These are phyloP conservation scores for Grifola frondosa DNA, from an alignment of 1,284 basidiomycete genomes.

Conservation along the genomic window DNA sequence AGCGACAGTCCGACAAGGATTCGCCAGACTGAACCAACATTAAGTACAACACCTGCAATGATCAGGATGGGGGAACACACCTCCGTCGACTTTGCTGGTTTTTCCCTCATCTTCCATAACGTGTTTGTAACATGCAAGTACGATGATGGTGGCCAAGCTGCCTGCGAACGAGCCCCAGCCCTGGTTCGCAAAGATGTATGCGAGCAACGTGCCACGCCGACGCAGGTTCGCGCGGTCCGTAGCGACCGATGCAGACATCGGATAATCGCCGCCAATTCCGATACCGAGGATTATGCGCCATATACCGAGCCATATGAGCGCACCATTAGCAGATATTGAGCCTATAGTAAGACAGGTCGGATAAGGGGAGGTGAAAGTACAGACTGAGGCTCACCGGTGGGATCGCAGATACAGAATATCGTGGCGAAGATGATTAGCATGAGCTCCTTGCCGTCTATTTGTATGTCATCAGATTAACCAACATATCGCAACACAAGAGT, in stretches of 20 bases:
- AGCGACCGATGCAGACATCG: slow-evolving; percentile 72
- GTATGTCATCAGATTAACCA: neutral
- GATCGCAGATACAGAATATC: slow-evolving; percentile 53
- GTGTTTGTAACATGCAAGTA: slow-evolving; percentile 67
- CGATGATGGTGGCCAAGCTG: slow-evolving; percentile 65
- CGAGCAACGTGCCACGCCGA: slow-evolving; percentile 72
- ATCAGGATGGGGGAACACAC: slow-evolving; percentile 32
- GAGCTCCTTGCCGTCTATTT: slow-evolving; percentile 70
- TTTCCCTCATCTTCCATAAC: slow-evolving; percentile 57
- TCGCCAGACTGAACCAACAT: slow-evolving; percentile 41
- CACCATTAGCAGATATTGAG: slow-evolving; percentile 42
- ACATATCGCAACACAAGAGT: neutral
- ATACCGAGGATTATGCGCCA: slow-evolving; percentile 75
- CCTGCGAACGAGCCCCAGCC: slow-evolving; percentile 75
- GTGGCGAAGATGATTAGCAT: slow-evolving; percentile 77
- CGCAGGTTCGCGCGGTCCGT: slow-evolving; percentile 69
- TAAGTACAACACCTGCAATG: neutral
- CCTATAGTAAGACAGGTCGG: slow-evolving; percentile 21
- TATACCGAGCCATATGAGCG: slow-evolving; percentile 59
- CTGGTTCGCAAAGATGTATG: slow-evolving; percentile 76
- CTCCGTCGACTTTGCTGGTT: slow-evolving; percentile 66
- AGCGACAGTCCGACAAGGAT: slow-evolving; percentile 52
- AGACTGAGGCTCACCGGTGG: slow-evolving; percentile 37
- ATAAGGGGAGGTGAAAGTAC: neutral
- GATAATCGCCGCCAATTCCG: slow-evolving; percentile 83